These are phyloP conservation scores for Rhinocladiella mackenziei DNA, from an alignment of 2,329 filamentous ascomycete genomes.

Conservation along the genomic window DNA sequence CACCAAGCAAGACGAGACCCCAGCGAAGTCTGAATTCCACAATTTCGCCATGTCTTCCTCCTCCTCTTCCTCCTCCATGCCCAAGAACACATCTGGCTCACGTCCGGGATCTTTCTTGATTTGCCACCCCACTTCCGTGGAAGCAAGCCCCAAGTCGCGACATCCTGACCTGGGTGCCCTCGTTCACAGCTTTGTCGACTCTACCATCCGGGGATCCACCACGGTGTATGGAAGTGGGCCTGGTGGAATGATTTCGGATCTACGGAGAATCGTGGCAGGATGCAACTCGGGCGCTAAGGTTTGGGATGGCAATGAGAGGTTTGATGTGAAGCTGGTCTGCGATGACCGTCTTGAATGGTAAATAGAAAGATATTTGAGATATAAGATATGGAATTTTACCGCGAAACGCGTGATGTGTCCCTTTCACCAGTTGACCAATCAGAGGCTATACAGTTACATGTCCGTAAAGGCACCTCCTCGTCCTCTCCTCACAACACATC, in stretches of 20 bases:
- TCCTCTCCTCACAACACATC: no score
- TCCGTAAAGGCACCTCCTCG: no score
- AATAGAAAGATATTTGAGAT: background rate
- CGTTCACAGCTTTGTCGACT: slow-evolving; percentile 48
- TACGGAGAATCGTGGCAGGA: slow-evolving; percentile 52
- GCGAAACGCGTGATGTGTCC: no score
- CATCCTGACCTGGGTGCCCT: slow-evolving; percentile 48
- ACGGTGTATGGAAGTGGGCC: slow-evolving; percentile 60
- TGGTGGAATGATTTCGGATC: slow-evolving; percentile 55
- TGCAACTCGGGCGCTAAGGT: slow-evolving; percentile 53
- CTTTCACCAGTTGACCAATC: no score
- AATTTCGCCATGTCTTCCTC: background rate
- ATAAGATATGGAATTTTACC: no score
- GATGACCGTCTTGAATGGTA: slow-evolving; percentile 55
- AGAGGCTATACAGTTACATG: no score
- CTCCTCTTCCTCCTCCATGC: background rate
- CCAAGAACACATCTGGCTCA: slow-evolving; percentile 19
- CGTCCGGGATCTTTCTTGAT: slow-evolving; percentile 24
- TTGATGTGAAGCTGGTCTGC: slow-evolving; percentile 55
- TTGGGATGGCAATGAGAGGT: slow-evolving; percentile 56
- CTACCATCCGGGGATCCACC: slow-evolving; percentile 47
- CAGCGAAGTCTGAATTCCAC: no score
- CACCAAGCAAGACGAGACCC: no score
- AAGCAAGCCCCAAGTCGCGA: slow-evolving; percentile 32
- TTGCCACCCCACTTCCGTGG: slow-evolving; percentile 23